Conservation (phyloP, 2,329 filamentous ascomycete species). For the Byssochlamys sp. region DNA sequence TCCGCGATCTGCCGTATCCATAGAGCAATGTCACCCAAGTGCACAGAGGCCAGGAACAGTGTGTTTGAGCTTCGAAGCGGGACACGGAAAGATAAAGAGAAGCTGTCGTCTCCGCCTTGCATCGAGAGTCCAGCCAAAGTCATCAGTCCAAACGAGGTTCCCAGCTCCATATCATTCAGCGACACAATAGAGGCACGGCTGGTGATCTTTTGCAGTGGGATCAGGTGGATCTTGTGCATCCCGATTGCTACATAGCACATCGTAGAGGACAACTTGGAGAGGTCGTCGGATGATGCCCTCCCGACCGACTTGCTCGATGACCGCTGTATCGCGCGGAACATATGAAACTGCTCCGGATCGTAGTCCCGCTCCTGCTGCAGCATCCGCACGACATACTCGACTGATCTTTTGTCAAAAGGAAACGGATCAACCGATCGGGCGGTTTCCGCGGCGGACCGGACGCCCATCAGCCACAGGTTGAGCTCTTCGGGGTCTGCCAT, state of each 20-base stretch:
- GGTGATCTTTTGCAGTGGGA: constrained; percentile 53
- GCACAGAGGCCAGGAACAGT: constrained; percentile 54
- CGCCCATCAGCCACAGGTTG: constrained; percentile 54
- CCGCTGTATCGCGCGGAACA: constrained; percentile 60
- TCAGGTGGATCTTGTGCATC: constrained; percentile 58
- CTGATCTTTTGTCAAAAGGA: constrained; percentile 48
- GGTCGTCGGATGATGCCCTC: constrained; percentile 55
- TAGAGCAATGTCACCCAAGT: constrained; percentile 55
- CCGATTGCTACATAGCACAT: constrained; percentile 62
- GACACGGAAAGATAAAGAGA: constrained; percentile 55
- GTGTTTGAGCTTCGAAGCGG: constrained; percentile 48
- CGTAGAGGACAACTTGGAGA: constrained; percentile 54
- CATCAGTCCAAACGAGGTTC: constrained; percentile 54
- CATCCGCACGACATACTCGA: constrained; percentile 53
- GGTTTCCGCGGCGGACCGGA: constrained; percentile 51
- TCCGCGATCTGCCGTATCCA: constrained; percentile 53
- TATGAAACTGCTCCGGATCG: constrained; percentile 55
- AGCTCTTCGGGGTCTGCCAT: constrained; percentile 56
- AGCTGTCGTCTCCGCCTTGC: constrained; percentile 54
- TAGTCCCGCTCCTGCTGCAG: constrained; percentile 61
- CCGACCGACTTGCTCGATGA: constrained; percentile 46
- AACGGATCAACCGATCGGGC: constrained; percentile 43
- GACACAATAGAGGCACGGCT: constrained; percentile 48
- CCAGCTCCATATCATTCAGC: constrained; percentile 40
- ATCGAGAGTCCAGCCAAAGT: constrained; percentile 52